These are phyloP conservation scores for Rhytidiadelphus loreus DNA, from an alignment of 225 moss, liverwort and hornwort genomes.

Conservation along the genomic window DNA sequence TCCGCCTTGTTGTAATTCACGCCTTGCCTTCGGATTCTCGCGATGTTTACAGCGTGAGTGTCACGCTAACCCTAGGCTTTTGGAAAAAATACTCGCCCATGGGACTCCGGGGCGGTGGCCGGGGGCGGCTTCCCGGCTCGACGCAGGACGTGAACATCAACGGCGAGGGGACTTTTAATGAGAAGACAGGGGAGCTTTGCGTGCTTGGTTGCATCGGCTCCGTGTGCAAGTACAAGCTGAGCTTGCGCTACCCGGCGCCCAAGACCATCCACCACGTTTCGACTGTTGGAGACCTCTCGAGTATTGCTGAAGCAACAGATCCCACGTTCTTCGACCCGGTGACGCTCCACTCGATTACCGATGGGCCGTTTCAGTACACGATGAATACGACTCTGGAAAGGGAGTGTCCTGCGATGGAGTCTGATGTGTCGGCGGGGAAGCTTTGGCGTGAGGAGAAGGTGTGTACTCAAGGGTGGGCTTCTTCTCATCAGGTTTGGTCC, in stretches of 20 bases:
- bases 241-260: slow-evolving; percentile 23
- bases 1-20: not conserved
- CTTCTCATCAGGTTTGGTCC: slow-evolving; percentile 15
- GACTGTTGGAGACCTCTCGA: slow-evolving; percentile 8
- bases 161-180: slow-evolving; percentile 9
- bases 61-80: slow-evolving; percentile 27
- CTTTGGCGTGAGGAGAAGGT: slow-evolving; percentile 32
- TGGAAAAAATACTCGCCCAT: slow-evolving; percentile 9
- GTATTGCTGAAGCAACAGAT: not conserved
- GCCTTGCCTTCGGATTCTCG: not conserved
- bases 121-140: not conserved
- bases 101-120: slow-evolving; percentile 10
- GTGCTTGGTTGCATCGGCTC: slow-evolving; percentile 20
- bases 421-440: slow-evolving; percentile 12
- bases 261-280: slow-evolving; percentile 21
- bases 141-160: slow-evolving; percentile 15
- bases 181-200: slow-evolving; percentile 31
- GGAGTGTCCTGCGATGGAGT: slow-evolving; percentile 7
- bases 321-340: slow-evolving; percentile 28
- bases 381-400: slow-evolving; percentile 14
- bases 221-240: slow-evolving; percentile 32
- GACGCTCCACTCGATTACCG: slow-evolving; percentile 8
- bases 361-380: slow-evolving; percentile 34
- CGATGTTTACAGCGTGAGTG: slow-evolving; percentile 7
- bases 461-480: slow-evolving; percentile 14